These are phyloP conservation scores for Terana coerulea DNA, from an alignment of 768 basidiomycete genomes.

Conservation along the genomic window DNA sequence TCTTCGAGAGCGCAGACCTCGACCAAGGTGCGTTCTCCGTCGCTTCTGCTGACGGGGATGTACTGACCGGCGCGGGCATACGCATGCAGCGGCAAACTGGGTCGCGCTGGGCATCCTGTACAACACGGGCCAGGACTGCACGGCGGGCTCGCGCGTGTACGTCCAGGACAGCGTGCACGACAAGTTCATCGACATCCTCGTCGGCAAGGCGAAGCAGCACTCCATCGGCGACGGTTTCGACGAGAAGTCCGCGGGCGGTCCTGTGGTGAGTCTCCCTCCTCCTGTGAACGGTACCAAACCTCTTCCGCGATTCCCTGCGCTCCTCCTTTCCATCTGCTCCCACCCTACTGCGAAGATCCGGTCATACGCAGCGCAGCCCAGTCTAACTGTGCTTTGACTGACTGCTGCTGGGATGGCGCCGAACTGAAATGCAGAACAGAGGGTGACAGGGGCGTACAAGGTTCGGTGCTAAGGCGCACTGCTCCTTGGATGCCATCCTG, in stretches of 20 bases:
- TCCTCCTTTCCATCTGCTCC: background rate
- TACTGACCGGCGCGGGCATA: background rate
- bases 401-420: too few relatives aligned
- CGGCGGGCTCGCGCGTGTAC: constrained; percentile 86
- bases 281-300: too few relatives aligned
- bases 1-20: constrained; percentile 89
- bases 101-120: constrained; percentile 82
- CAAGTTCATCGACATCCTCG: constrained; percentile 67
- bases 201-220: constrained; percentile 62
- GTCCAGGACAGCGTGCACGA: constrained; percentile 88
- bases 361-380: too few relatives aligned
- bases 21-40: constrained; percentile 59
- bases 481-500: too few relatives aligned
- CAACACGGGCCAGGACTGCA: constrained; percentile 92
- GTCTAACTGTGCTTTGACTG: too few relatives aligned
- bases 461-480: too few relatives aligned
- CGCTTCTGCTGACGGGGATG: background rate
- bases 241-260: constrained; percentile 71
- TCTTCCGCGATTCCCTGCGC: too few relatives aligned
- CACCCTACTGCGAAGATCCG: too few relatives aligned
- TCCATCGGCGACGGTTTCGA: constrained; percentile 82
- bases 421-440: too few relatives aligned
- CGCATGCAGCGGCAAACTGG: constrained; percentile 70
- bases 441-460: too few relatives aligned
- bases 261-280: constrained; percentile 71